These are phyloP conservation scores for Tulasnella sp. DNA, from an alignment of 768 basidiomycete genomes.

Conservation along the genomic window DNA sequence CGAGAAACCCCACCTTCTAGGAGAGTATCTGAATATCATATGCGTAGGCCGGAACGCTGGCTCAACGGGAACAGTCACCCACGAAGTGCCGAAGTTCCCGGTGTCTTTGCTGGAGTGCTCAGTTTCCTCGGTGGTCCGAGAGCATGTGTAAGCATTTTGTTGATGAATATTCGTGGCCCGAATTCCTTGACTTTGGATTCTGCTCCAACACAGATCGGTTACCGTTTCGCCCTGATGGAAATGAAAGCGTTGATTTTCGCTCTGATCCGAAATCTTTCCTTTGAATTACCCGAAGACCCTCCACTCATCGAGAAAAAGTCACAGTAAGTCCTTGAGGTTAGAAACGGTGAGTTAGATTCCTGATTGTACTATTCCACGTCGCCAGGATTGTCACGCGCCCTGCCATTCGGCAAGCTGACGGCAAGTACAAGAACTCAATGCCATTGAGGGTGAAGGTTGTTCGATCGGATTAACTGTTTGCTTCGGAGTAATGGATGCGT, in stretches of 20 bases:
- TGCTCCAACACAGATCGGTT: constrained; percentile 1
- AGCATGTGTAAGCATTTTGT: constrained; percentile 38
- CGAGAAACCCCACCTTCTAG: not conserved
- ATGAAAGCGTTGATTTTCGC: constrained; percentile 43
- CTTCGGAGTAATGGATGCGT: not conserved
- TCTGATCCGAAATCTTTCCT: constrained; percentile 45
- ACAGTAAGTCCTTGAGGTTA: not conserved
- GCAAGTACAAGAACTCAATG: constrained; percentile 5
- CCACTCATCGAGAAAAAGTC: constrained; percentile 32
- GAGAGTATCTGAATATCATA: not conserved
- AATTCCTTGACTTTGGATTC: not conserved
- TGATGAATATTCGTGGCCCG: constrained; percentile 22
- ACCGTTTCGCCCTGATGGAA: constrained; percentile 19
- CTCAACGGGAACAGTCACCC: constrained; percentile 36
- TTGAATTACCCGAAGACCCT: constrained; percentile 44
- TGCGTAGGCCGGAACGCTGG: constrained; percentile 58
- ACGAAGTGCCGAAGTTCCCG: constrained; percentile 41
- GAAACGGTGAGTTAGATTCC: not conserved
- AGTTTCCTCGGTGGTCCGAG: constrained; percentile 59
- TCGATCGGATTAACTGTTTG: not conserved
- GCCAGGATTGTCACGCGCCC: not conserved
- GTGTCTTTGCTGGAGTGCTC: constrained; percentile 52
- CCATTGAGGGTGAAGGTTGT: not conserved
- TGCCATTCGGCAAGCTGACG: not conserved
- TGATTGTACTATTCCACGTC: not conserved